These are phyloP conservation scores for Omphalea diandra DNA, from an alignment of 441 rosid genomes.

Conservation along the genomic window DNA sequence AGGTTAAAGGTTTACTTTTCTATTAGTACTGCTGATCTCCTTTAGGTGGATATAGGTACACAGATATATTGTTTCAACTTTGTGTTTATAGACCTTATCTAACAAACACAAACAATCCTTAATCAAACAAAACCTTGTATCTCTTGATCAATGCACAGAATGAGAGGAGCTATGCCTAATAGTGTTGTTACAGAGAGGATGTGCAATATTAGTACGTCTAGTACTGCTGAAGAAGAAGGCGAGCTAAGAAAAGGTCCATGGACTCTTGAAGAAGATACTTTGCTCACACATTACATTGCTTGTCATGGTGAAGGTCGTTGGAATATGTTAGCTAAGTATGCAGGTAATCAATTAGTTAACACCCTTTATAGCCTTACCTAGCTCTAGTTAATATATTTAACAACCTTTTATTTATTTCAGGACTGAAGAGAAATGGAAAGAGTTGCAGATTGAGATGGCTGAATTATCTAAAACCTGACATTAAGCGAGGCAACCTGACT, in stretches of 20 bases:
- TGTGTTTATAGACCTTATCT: no score
- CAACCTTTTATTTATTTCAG: constrained; percentile 29
- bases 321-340: constrained; percentile 57
- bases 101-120: no score
- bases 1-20: background rate
- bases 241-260: constrained; percentile 70
- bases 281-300: constrained; percentile 51
- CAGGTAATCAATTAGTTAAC: constrained; percentile 36
- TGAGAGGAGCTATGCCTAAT: constrained; percentile 23
- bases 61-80: no score
- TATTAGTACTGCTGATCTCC: background rate
- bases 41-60: no score
- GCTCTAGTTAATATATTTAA: no score
- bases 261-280: constrained; percentile 74
- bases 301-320: constrained; percentile 67
- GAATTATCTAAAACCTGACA: constrained; percentile 58
- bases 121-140: no score
- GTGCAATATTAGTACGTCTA: background rate
- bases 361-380: no score
- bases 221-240: constrained; percentile 25
- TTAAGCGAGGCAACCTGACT: constrained; percentile 52
- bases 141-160: background rate
- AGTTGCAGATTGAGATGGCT: constrained; percentile 69
- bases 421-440: constrained; percentile 56
- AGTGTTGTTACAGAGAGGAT: constrained; percentile 23